These are phyloP conservation scores for Sambucus nigra DNA, from an alignment of 129 eudicot genomes.

Conservation along the genomic window DNA sequence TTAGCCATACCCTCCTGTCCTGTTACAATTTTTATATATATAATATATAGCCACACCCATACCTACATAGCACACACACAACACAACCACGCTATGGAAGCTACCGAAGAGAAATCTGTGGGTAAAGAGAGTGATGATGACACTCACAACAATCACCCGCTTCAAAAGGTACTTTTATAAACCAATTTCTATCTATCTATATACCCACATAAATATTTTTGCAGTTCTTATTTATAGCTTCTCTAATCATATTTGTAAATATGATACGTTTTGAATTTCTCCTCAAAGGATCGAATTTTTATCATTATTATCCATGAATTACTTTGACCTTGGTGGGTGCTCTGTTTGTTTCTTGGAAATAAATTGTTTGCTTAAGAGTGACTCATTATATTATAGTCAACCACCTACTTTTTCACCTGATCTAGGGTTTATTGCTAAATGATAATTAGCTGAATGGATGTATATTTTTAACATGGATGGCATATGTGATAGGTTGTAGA, in stretches of 20 bases:
- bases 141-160: conserved; percentile 21
- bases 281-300: too few relatives aligned
- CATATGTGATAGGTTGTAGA: conserved; percentile 32
- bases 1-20: not conserved
- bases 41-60: too few relatives aligned
- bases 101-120: conserved; percentile 11
- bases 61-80: too few relatives aligned
- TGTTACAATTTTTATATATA: not conserved
- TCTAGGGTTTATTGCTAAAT: too few relatives aligned
- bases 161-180: conserved; percentile 21
- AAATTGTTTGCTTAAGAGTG: too few relatives aligned
- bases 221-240: too few relatives aligned
- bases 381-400: too few relatives aligned
- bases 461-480: not conserved
- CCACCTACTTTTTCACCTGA: too few relatives aligned
- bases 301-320: not conserved
- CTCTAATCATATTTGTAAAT: too few relatives aligned
- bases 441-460: not conserved
- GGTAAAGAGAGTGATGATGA: conserved; percentile 23
- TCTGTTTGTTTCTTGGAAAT: not conserved
- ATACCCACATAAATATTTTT: too few relatives aligned
- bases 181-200: too few relatives aligned
- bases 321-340: not conserved
- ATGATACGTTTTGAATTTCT: too few relatives aligned
- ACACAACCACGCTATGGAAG: conserved; percentile 11